A percentile compares a stretch with the other conserved stretches of the same genome.
These are phyloP conservation scores for Salinomyces thailandicus DNA, from an alignment of 2,329 filamentous ascomycete genomes.

Conservation along the genomic window DNA sequence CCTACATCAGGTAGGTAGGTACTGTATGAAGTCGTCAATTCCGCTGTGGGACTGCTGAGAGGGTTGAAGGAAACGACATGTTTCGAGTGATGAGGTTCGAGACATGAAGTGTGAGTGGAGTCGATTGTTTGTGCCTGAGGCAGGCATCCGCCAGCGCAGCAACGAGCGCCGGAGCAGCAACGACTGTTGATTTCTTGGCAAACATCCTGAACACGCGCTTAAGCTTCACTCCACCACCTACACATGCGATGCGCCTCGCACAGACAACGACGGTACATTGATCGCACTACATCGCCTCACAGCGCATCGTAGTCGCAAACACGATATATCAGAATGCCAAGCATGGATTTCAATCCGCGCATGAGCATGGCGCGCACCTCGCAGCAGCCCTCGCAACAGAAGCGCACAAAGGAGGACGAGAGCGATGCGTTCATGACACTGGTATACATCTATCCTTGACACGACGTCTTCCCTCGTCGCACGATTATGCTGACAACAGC, in stretches of 20 bases:
- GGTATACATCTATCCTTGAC: conserved; percentile 26
- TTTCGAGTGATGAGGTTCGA: too few species aligned
- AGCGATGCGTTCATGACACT: conserved; percentile 42
- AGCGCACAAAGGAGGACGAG: conserved; percentile 34
- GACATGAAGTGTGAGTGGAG: too few species aligned
- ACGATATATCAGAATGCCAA: conserved; percentile 16
- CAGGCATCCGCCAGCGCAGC: background rate
- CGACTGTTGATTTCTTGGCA: background rate
- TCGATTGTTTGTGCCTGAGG: background rate
- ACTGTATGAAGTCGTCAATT: too few species aligned
- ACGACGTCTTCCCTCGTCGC: background rate
- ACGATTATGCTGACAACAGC: conserved; percentile 5
- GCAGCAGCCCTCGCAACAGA: conserved; percentile 27
- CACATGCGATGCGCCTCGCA: background rate
- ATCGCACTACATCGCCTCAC: background rate
- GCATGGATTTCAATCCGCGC: conserved; percentile 40
- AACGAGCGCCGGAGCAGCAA: too few species aligned
- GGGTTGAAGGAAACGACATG: background rate
- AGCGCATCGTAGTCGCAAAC: too few species aligned
- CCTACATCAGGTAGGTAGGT: too few species aligned
- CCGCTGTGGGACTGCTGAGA: too few species aligned
- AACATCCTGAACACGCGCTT: background rate
- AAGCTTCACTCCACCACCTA: background rate
- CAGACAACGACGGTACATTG: background rate
- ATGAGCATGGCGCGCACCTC: conserved; percentile 41